Evolutionary conservation across 2,329 filamentous ascomycete species (phyloP).

Genomic region (Sarocladium kiliense): DNA sequence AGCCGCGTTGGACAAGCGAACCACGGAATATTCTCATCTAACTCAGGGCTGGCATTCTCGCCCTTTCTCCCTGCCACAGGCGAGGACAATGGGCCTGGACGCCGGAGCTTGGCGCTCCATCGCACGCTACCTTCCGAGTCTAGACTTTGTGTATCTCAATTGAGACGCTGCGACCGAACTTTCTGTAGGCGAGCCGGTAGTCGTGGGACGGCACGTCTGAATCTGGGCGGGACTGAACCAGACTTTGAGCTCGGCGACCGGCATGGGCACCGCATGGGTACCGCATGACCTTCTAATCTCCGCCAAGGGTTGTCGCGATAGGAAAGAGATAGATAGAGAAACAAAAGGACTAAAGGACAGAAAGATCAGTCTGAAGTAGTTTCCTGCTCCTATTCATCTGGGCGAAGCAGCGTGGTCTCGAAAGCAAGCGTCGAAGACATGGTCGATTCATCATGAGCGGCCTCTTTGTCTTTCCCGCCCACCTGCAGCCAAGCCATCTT

Average conservation of each 20-base stretch:
- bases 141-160: neutral
- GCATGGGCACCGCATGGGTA: too few relatives aligned
- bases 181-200: neutral
- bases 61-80: neutral
- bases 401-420: too few relatives aligned
- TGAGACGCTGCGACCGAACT: neutral
- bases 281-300: neutral
- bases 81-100: neutral
- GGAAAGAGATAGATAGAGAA: neutral
- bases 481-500: too few relatives aligned
- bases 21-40: neutral
- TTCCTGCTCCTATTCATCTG: too few relatives aligned
- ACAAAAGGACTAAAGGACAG: neutral
- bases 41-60: too few relatives aligned
- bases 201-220: neutral
- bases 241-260: neutral
- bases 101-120: constrained; percentile 1
- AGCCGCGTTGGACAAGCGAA: neutral
- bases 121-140: neutral
- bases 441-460: too few relatives aligned
- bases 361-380: too few relatives aligned
- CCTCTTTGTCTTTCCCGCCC: too few relatives aligned
- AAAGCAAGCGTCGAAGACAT: too few relatives aligned
- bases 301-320: too few relatives aligned
- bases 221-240: neutral